These are phyloP conservation scores for Globisporangium perplexum DNA, from an alignment of 352 stramenopile species.

Conservation along the genomic window DNA sequence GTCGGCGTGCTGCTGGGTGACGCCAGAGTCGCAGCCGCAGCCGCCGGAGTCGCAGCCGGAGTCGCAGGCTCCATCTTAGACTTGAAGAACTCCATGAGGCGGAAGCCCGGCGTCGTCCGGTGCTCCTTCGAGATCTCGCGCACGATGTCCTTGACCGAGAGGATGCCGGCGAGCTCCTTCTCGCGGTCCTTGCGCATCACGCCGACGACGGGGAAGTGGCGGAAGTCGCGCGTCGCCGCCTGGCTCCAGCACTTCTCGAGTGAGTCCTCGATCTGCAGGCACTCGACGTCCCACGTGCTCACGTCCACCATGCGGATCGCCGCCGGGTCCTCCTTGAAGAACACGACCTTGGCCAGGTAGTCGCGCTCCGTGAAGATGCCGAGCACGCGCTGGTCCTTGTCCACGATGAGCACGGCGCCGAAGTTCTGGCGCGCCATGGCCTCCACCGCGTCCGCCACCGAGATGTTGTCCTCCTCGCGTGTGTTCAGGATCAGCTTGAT, in stretches of 20 bases:
- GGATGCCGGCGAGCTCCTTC: conserved; percentile 75
- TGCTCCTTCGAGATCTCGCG: conserved; percentile 80
- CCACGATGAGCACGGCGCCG: conserved; percentile 73
- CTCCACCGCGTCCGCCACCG: conserved; percentile 65
- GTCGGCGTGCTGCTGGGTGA: too few species aligned
- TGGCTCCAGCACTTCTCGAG: conserved; percentile 78
- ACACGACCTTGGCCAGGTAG: conserved; percentile 77
- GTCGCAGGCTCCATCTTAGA: conserved; percentile 58
- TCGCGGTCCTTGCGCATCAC: conserved; percentile 67
- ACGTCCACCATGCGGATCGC: conserved; percentile 53
- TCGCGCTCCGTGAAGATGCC: conserved; percentile 85
- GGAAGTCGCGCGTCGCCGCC: conserved; percentile 57
- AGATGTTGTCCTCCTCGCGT: conserved; percentile 69
- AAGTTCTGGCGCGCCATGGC: conserved; percentile 78
- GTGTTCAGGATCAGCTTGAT: conserved; percentile 83
- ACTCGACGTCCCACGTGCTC: conserved; percentile 43
- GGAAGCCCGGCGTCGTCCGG: conserved; percentile 63
- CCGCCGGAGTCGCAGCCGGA: not conserved
- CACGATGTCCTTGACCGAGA: conserved; percentile 86
- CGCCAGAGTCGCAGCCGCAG: too few species aligned
- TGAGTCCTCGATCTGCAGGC: conserved; percentile 71
- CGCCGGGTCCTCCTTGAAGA: conserved; percentile 58
- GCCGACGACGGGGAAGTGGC: conserved; percentile 80
- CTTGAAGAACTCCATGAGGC: conserved; percentile 85
- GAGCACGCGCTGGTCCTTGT: conserved; percentile 77